Base-by-base conservation (phyloP, 768 basidiomycete genomes). In the Tubosaeta sp. region DNA sequence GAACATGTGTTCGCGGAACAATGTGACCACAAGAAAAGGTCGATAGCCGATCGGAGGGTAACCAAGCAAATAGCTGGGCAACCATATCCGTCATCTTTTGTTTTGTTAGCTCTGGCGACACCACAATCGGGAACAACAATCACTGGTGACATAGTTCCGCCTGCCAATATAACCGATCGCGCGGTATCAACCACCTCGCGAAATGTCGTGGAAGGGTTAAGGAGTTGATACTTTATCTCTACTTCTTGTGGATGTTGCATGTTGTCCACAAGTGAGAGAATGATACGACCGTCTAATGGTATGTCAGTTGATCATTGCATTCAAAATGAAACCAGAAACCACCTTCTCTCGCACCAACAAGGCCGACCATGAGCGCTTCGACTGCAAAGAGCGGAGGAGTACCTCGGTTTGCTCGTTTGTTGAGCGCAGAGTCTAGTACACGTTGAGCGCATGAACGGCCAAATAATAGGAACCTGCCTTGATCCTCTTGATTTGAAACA, bases 61-160 rank as follows among this genome's bases (percentile, higher is more conserved):
- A 62, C 54, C 77, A 72, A 0, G 83, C 73, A 59, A 99, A 91
- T 6, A 98, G 74, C 59, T 97, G 94, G 45, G 76, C 75, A 19
- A 83, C 71, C 14, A 97, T 81, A 66, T 96, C 94, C n/a, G 86
- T 83, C 44, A 95, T 87, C 94, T 96, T 59, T 29, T 12, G 25
- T 38, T 42, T 21, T 19, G 38, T 55, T 36, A 59, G 52, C 27
- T 47, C 42, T 34, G 39, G 25, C 27, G 24, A 48, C 42, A 41
- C 14, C 12, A 19, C n/a, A 16, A 18, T 18, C 1, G 14, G 7
- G 19, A 50, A 40, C 60, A 71, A 47, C n/a, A 71, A 76, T 46
- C 48, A 96, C 92, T n/a, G 95, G 95, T 7, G 93, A 92, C 96
- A 99, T 97, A 0, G 95, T 99, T 5, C 95, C 95, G 9, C 95